Evolutionary conservation across 2,329 filamentous ascomycete species (phyloP).

Genomic region (Fusarium chuoi): DNA sequence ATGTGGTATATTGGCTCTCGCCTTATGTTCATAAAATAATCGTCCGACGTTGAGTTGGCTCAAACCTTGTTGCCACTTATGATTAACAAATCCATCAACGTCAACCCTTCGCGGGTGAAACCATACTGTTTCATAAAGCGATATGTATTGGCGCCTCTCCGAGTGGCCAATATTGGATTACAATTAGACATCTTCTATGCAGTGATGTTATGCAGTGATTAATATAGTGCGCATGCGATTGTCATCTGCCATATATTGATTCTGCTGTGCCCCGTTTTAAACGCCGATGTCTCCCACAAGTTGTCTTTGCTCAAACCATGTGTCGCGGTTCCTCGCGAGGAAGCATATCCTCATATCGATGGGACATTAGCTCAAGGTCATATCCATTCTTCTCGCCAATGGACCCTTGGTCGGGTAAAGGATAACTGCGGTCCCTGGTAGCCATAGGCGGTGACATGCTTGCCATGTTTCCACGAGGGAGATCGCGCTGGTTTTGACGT

Average conservation of each 20-base stretch:
- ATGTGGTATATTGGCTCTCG: background rate
- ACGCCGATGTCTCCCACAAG: conserved; percentile 1
- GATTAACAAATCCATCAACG: background rate
- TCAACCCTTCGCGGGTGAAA: background rate
- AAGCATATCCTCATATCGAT: conserved; percentile 68
- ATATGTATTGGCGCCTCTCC: background rate
- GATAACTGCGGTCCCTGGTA: conserved; percentile 54
- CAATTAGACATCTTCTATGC: conserved; percentile 1
- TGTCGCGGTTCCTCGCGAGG: conserved; percentile 61
- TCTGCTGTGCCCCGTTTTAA: conserved; percentile 11
- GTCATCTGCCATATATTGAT: conserved; percentile 14
- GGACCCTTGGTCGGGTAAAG: conserved; percentile 49
- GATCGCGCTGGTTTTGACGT: conserved; percentile 47
- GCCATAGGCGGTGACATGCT: conserved; percentile 64
- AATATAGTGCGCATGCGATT: conserved; percentile 6
- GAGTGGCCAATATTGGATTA: background rate
- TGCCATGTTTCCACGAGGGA: conserved; percentile 49
- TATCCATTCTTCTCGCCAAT: conserved; percentile 52
- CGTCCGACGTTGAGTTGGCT: conserved; percentile 1
- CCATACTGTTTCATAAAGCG: background rate
- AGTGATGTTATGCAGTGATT: background rate
- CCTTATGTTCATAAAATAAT: conserved; percentile 1
- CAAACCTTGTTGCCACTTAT: background rate
- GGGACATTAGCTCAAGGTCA: conserved; percentile 62
- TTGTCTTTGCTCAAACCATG: conserved; percentile 49